Conservation (phyloP, 2,329 filamentous ascomycete genomes). For the Aureobasidium sp. region DNA sequence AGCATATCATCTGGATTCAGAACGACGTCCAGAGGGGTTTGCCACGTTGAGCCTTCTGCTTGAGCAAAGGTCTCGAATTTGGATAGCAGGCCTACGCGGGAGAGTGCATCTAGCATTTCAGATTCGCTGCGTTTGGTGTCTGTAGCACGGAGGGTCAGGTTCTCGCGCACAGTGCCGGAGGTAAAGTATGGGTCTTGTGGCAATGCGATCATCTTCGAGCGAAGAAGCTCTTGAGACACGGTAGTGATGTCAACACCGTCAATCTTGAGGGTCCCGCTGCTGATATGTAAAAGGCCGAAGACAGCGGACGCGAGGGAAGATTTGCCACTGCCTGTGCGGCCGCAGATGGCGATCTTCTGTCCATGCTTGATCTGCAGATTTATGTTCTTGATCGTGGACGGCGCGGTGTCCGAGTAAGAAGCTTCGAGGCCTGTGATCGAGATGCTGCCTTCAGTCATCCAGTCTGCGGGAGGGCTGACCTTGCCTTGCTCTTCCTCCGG, state of each 20-base stretch:
- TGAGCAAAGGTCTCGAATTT: slow-evolving; percentile 30
- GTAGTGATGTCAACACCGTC: slow-evolving; percentile 43
- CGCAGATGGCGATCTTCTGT: slow-evolving; percentile 46
- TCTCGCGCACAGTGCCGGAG: slow-evolving; percentile 41
- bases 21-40: slow-evolving; percentile 10
- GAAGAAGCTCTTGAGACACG: slow-evolving; percentile 39
- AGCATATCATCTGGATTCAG: slow-evolving; percentile 19
- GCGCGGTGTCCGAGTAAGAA: slow-evolving; percentile 21
- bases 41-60: slow-evolving; percentile 8
- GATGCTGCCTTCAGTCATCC: slow-evolving; percentile 67
- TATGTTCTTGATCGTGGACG: slow-evolving; percentile 40
- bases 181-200: slow-evolving; percentile 49
- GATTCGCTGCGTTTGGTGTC: slow-evolving; percentile 30
- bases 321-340: slow-evolving; percentile 50
- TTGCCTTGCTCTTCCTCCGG: slow-evolving; percentile 51
- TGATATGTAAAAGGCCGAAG: slow-evolving; percentile 43
- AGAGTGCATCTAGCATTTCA: slow-evolving; percentile 38
- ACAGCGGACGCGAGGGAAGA: slow-evolving; percentile 44
- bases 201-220: slow-evolving; percentile 40
- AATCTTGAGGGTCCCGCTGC: slow-evolving; percentile 38
- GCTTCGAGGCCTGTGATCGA: slow-evolving; percentile 59
- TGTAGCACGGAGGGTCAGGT: slow-evolving; percentile 39
- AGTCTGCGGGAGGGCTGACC: slow-evolving; percentile 57
- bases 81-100: slow-evolving; percentile 41
- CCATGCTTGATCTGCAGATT: slow-evolving; percentile 42